Percentiles rank a stretch among this genome's conserved stretches.
Evolutionary conservation across 306 rosid genomes (phyloP).

Genomic region (Lathyrus oleraceus): DNA sequence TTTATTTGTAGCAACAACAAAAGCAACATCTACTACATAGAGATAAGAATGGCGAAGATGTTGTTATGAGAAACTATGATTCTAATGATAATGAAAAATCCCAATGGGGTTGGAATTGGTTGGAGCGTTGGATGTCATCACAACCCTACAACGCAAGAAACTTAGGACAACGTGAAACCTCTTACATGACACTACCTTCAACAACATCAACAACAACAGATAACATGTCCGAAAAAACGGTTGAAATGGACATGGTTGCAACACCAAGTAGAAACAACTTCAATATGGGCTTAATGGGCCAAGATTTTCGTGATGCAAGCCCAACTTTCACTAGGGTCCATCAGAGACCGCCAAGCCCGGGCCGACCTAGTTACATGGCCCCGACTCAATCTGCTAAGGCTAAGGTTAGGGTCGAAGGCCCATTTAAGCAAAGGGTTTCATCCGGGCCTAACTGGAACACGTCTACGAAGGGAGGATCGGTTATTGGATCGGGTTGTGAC

Average conservation of each 20-base stretch:
- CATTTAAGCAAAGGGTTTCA: conserved; percentile 42
- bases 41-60: conserved; percentile 26
- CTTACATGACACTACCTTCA: conserved; percentile 48
- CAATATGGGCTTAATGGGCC: conserved; percentile 37
- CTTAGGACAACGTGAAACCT: conserved; percentile 38
- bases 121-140: conserved; percentile 84
- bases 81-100: conserved; percentile 44
- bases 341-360: conserved; percentile 34
- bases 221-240: conserved; percentile 74
- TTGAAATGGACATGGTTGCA: conserved; percentile 68
- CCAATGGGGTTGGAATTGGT: conserved; percentile 94
- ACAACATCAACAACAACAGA: conserved; percentile 52
- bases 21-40: conserved; percentile 34
- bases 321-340: conserved; percentile 22
- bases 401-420: conserved; percentile 50
- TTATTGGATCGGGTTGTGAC: conserved; percentile 49
- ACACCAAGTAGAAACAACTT: conserved; percentile 32
- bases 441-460: conserved; percentile 57
- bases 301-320: conserved; percentile 36
- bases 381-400: conserved; percentile 90
- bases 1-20: conserved; percentile 38
- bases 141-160: conserved; percentile 49
- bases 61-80: conserved; percentile 31
- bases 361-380: conserved; percentile 76
- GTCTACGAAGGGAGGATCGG: conserved; percentile 41